These are phyloP conservation scores for Paramecium biaurelia DNA, from an alignment of 73 alveolate species.

Conservation along the genomic window DNA sequence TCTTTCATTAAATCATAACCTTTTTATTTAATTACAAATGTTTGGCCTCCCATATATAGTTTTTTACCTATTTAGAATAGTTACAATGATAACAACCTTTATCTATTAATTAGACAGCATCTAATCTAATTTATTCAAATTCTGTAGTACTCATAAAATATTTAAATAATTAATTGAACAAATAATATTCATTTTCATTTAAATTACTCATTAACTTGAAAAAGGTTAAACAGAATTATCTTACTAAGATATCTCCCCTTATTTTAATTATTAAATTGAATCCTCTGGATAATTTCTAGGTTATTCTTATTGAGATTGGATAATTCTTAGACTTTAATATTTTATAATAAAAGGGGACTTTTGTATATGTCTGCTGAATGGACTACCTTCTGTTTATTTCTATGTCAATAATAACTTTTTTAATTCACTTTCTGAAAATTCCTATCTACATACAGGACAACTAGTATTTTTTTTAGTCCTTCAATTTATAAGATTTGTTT, in stretches of 20 bases:
- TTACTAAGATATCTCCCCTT: neutral
- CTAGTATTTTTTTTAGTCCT: neutral
- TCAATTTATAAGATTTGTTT: neutral
- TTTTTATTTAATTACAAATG: neutral
- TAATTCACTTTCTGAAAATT: neutral
- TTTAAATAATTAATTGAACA: neutral
- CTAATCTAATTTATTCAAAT: neutral
- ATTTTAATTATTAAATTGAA: neutral
- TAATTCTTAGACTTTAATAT: neutral
- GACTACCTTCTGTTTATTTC: neutral
- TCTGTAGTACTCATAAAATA: neutral
- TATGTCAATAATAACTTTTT: neutral
- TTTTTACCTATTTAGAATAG: neutral
- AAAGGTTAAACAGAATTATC: neutral
- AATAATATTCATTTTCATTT: neutral
- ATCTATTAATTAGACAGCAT: neutral
- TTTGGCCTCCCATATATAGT: neutral
- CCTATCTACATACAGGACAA: slow-evolving; percentile 17
- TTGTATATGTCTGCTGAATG: neutral
- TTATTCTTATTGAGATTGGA: neutral
- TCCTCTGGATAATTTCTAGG: neutral
- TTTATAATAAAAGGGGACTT: neutral
- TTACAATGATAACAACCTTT: neutral
- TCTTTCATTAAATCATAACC: neutral
- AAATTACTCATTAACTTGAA: neutral